Base-by-base conservation (phyloP, 164 flowering plant species). In the Piper betle region DNA sequence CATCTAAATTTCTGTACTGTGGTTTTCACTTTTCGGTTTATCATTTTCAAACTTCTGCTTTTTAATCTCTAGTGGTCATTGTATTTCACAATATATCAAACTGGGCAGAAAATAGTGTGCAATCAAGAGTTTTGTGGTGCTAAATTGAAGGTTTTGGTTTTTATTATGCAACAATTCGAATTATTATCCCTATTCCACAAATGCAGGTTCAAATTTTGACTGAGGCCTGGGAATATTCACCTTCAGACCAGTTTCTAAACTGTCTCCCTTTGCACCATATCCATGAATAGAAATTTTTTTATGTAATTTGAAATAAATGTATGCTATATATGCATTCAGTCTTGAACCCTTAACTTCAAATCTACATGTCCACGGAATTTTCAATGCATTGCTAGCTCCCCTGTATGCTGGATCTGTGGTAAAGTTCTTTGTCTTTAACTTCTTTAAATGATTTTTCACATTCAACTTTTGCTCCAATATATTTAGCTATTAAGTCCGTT, bases 211-310 rank as follows among this genome's bases (percentile, higher is more conserved):
- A 82, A 75, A 94, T 76, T 38, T 74, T 94, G 77, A 55, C 93
- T 64, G 78, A 84, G 64, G 96, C 97, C 53, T 94, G 99, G 99
- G 96, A 68, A 39, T 91, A 88, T 71, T 72, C 94, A 66, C 76
- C 96, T 38, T 63, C 79, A 60, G 99, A 94, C 79, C 85, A 78
- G 55, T 85, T 94, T 76, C 74, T 91, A 72, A 85, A 94, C 68
- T 91, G 93, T 68, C 82, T 94, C 50, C 99, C 99, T 15, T 76
- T 94, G 41, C 99, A 94, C 79, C 99, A 94, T 93, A 93, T 93
- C 99, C 99, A 33, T 57, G 2, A 20, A 17, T 13, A 3, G 8
- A 2, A 20, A 3, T 2, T 57, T 3, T 20, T 57, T 57, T 33
- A 25, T 25, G 33, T 25, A 25, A 25, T 25, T 25, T 25, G 6